phyloP scores from a whole-genome alignment of 768 basidiomycete genomes.

The Trametes cubensis region DNA sequence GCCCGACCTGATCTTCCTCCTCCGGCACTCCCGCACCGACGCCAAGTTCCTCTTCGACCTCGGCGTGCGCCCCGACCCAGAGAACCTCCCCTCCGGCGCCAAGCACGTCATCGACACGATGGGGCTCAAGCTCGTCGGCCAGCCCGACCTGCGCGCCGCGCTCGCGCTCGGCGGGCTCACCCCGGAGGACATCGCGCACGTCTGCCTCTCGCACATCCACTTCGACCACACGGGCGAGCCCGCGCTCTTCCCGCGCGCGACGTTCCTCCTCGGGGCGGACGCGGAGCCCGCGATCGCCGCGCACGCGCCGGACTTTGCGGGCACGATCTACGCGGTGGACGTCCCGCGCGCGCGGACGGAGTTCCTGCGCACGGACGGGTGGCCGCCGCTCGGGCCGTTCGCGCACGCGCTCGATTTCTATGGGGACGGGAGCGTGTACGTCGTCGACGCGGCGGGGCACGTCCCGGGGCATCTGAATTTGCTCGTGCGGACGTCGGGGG shows the following conservation, averaged over 20 bases:
- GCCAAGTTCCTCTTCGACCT: conserved; percentile 53
- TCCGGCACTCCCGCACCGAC: conserved; percentile 46
- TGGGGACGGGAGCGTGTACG: conserved; percentile 59
- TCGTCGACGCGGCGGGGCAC: conserved; percentile 62
- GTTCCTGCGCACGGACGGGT: conserved; percentile 34
- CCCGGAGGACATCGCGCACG: conserved; percentile 46
- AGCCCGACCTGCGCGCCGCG: conserved; percentile 45
- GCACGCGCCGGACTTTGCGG: conserved; percentile 32
- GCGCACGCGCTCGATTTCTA: conserved; percentile 54
- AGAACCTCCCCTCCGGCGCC: conserved; percentile 41
- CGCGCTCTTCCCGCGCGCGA: conserved; percentile 47
- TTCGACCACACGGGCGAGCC: conserved; percentile 57
- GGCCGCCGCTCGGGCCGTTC: conserved; percentile 49
- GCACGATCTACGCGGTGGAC: conserved; percentile 17
- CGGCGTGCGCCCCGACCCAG: conserved; percentile 49
- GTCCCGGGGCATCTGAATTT: conserved; percentile 56
- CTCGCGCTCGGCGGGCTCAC: conserved; percentile 51
- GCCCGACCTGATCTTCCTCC: conserved; percentile 56
- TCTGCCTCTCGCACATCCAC: conserved; percentile 56
- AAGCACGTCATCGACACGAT: conserved; percentile 34
- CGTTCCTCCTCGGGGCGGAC: conserved; percentile 51
- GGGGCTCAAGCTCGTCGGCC: conserved; percentile 13
- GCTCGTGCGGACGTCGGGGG: conserved; percentile 55
- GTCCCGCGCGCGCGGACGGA: conserved; percentile 23
- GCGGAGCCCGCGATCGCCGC: conserved; percentile 38